Conservation (phyloP, 2,329 filamentous ascomycete genomes). For the Arthroderma uncinatum region DNA sequence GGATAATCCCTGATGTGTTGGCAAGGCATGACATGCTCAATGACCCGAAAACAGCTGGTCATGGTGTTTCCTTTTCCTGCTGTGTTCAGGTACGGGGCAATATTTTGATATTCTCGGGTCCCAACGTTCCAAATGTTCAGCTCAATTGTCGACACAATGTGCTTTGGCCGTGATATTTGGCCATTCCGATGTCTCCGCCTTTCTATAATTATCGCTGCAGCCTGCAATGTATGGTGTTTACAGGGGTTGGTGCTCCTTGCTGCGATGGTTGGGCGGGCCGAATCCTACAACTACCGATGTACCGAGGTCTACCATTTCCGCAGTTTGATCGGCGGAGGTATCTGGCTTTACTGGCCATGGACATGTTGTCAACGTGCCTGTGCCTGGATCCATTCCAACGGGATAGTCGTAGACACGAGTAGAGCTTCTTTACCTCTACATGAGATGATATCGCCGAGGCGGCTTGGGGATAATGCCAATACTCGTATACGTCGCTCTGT, state of each 20-base stretch:
- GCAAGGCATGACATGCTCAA: slow-evolving; percentile 61
- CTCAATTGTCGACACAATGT: not conserved
- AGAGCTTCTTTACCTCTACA: too few species aligned
- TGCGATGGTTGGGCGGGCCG: not conserved
- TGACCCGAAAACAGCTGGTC: slow-evolving; percentile 40
- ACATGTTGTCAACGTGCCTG: too few species aligned
- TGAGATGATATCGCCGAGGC: too few species aligned
- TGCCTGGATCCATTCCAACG: too few species aligned
- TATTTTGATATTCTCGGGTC: not conserved
- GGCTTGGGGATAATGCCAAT: too few species aligned
- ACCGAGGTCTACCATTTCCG: not conserved
- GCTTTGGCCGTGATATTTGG: too few species aligned
- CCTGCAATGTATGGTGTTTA: not conserved
- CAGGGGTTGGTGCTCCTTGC: not conserved
- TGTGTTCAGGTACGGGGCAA: not conserved
- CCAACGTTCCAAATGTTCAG: not conserved
- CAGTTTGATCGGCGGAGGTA: too few species aligned
- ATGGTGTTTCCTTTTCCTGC: not conserved
- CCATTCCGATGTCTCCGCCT: not conserved
- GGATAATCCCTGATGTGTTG: slow-evolving; percentile 77
- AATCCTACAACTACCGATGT: not conserved
- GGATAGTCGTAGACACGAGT: too few species aligned
- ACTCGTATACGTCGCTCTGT: too few species aligned
- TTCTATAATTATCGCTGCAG: not conserved
- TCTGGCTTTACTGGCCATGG: too few species aligned